Base-by-base conservation (phyloP, 139 green algal species). In the Chloropicon primus region DNA sequence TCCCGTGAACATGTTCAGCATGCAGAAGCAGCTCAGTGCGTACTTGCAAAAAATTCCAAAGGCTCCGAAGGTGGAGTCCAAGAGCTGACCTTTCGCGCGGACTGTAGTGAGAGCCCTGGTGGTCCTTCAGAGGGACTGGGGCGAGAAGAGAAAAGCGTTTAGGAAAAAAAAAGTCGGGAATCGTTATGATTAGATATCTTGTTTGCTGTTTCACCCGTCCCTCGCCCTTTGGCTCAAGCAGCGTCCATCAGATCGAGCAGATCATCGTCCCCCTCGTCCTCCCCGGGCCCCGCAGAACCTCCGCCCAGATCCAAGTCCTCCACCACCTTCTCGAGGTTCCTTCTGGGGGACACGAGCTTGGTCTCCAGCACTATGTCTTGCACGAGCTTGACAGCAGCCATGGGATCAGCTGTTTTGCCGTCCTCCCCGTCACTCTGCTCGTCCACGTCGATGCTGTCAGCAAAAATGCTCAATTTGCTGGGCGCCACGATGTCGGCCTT, bases 1-100 rank as follows among this genome's bases (percentile, higher is more conserved):
- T 76, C 62, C 76, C 2, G 80, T 83, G 1, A 88, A 91, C 84
- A 24, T 75, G 78, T 83, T 26, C 21, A 93, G 90, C 72, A 53
- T 76, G 29, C 78, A 87, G 26, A 25, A 62, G 41, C 88, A 88
- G 72, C 29, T 81, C 41, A 62, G 41, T 62, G 41, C 41, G 10
- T 62, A 62, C 41, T 62, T 62, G 41, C 10, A 62, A 17, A 62
- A 62, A 17, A 62, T 62, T 17, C 41, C 41, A n/a, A 62, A 62
- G 41, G 41, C 5, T n/a, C 41, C 41, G 41, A 62, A 62, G 17
- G 41, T 62, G 41, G 41, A 62, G 41, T 62, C 41, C 41, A 17
- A 5, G 41, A 62, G 41, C 41, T 62, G n/a, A n/a, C n/a, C n/a
- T n/a, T n/a, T n/a, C n/a, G n/a, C n/a, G n/a, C n/a, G n/a, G n/a